Evolutionary conservation across 2,329 filamentous ascomycete species (phyloP).

Genomic region (Botrytis sinoallii): DNA sequence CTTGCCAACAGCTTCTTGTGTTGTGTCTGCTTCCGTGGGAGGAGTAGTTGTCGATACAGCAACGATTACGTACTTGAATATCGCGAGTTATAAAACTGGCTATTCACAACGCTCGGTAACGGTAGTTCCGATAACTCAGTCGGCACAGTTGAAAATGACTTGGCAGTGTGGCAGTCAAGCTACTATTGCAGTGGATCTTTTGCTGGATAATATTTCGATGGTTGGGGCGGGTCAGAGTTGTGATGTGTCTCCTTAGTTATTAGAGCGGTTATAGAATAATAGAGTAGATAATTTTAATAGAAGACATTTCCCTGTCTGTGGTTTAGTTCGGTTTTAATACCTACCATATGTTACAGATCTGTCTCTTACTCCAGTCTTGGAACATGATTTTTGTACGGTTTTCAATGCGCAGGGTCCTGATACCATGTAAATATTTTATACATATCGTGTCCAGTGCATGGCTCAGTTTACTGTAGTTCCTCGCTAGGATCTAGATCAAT

Average conservation of each 20-base stretch:
- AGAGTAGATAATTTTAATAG: background rate
- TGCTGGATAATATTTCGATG: slow-evolving; percentile 2
- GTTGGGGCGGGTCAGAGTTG: background rate
- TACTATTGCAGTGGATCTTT: background rate
- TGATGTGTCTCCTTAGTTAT: background rate
- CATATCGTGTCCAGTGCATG: background rate
- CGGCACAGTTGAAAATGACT: background rate
- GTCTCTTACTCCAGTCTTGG: background rate
- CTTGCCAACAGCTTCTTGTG: background rate
- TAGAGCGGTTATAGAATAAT: background rate
- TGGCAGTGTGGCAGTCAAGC: background rate
- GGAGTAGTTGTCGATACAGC: background rate
- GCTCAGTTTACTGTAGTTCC: background rate
- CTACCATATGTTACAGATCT: rapidly evolving
- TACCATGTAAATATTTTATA: rapidly evolving
- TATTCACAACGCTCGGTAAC: background rate
- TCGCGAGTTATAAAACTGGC: background rate
- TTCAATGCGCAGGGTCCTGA: background rate
- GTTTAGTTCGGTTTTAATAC: background rate
- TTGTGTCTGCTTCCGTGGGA: background rate
- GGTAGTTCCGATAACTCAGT: background rate
- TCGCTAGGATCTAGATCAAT: background rate
- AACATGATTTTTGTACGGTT: background rate
- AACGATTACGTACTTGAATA: background rate
- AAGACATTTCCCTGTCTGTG: background rate